A percentile compares a stretch with the other conserved stretches of the same genome.
phyloP scores from a whole-genome alignment of 2,329 filamentous ascomycete genomes.

The Seiridium cupressi region DNA sequence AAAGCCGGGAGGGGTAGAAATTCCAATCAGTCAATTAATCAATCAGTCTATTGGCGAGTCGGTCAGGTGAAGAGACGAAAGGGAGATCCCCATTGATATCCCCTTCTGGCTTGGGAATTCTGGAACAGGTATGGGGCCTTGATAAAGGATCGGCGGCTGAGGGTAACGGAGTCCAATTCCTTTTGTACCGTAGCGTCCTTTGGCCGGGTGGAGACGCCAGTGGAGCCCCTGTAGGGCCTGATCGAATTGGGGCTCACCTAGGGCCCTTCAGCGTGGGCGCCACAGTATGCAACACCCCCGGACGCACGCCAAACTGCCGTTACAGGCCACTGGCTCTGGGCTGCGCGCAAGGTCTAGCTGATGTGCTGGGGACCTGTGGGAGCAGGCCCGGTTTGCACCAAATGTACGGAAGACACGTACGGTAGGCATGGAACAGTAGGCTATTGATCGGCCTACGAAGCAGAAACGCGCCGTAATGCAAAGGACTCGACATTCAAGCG shows the following conservation, averaged over 20 bases:
- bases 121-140: slow-evolving; percentile 12
- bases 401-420: no score
- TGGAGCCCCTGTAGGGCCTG: neutral
- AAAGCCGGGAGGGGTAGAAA: neutral
- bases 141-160: slow-evolving; percentile 14
- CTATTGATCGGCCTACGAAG: no score
- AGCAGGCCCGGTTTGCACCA: no score
- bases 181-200: slow-evolving; percentile 11
- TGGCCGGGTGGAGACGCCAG: slow-evolving; percentile 4
- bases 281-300: neutral
- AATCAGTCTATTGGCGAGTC: slow-evolving; percentile 4
- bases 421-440: no score
- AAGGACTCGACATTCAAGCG: no score
- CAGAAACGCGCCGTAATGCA: no score
- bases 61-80: slow-evolving; percentile 7
- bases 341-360: neutral
- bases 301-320: slow-evolving; percentile 6
- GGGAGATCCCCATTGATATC: slow-evolving; percentile 9
- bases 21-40: neutral
- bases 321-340: neutral
- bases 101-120: slow-evolving; percentile 10
- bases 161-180: slow-evolving; percentile 9
- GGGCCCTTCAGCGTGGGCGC: neutral
- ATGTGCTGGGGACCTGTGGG: neutral
- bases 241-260: neutral